Conservation (phyloP, 352 stramenopile genomes). For the Peronospora farinosa region DNA sequence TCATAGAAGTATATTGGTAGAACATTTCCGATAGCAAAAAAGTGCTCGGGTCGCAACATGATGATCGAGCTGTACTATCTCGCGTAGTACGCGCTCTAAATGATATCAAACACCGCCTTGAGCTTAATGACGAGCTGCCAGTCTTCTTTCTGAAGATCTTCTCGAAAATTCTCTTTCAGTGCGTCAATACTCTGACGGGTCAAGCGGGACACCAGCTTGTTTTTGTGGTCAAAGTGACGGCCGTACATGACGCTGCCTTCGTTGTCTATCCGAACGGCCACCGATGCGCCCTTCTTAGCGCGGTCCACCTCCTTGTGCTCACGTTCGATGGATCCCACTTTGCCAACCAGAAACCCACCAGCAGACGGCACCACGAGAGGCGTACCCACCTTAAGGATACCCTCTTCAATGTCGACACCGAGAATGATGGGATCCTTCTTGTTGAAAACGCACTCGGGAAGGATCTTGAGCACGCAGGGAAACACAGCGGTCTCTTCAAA, state of each 20-base stretch:
- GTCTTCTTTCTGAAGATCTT: slow-evolving; percentile 96
- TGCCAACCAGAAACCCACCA: slow-evolving; percentile 87
- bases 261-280: slow-evolving; percentile 97
- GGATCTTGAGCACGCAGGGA: slow-evolving; percentile 94
- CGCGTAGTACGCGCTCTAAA: slow-evolving; percentile 62
- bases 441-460: slow-evolving; percentile 98
- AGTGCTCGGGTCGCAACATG: slow-evolving; percentile 14
- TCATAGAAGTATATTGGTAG: slow-evolving; percentile 19
- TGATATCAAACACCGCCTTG: slow-evolving; percentile 98
- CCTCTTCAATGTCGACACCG: slow-evolving; percentile 94
- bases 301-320: slow-evolving; percentile 94
- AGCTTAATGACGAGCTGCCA: slow-evolving; percentile 98
- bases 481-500: slow-evolving; percentile 91
- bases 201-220: slow-evolving; percentile 81
- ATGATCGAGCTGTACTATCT: not conserved
- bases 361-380: slow-evolving; percentile 86
- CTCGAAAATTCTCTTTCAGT: slow-evolving; percentile 98
- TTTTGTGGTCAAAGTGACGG: slow-evolving; percentile 94
- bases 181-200: slow-evolving; percentile 95
- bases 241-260: slow-evolving; percentile 94
- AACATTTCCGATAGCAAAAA: slow-evolving; percentile 16
- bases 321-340: slow-evolving; percentile 94
- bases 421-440: slow-evolving; percentile 99
- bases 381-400: slow-evolving; percentile 97
- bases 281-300: slow-evolving; percentile 90